Base-by-base conservation (phyloP, 2,329 filamentous ascomycete genomes). In the Pyrenophora tritici-repentis region DNA sequence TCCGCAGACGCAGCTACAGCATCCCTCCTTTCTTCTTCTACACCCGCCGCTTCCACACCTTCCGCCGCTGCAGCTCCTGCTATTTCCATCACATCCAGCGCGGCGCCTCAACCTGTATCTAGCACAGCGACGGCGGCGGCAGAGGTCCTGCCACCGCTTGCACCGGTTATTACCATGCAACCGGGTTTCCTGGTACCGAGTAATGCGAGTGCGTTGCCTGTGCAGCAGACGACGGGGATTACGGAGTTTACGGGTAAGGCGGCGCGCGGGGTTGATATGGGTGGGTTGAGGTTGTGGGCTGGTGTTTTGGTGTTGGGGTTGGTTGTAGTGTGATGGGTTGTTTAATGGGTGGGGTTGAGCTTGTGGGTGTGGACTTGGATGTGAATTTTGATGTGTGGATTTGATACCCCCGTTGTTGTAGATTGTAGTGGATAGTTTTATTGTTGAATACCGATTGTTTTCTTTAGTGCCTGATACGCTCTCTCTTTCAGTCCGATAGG, bases 181-280 rank as follows among this genome's bases (percentile, higher is more conserved):
- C 14, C 42, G 8, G 51, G 47, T 1, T 50, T 54, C 12, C 12
- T 54, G 1, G 31, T 42, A 1, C 47, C 51, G 10, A 50, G 37
- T 8, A 54, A 54, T n/a, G 41, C 33, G 2, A 50, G 18, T 13
- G 38, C 31, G 9, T 13, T 37, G 8, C 47, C 47, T 6, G 38
- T 14, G 4, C 13, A 42, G 37, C 42, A 36, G 10, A 50, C 40
- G 10, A 50, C 40, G 6, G 12, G 33, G 9, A 24, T 46, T 2
- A n/a, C 31, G 4, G n/a, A 37, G 38, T 54, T 54, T 12, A 54
- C 42, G 5, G 47, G 51, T 31, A 36, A 39, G 13, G 48, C 42
- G 10, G 18, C 10, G 0, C 35, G 14, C 3, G 14, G 12, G 3
- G 17, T 33, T 7, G 13, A 33, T 8, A 14, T 29, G 13, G 12